Evolutionary conservation across 2,329 filamentous ascomycete genomes (phyloP).

Genomic region (Fusarium nisikadoi): DNA sequence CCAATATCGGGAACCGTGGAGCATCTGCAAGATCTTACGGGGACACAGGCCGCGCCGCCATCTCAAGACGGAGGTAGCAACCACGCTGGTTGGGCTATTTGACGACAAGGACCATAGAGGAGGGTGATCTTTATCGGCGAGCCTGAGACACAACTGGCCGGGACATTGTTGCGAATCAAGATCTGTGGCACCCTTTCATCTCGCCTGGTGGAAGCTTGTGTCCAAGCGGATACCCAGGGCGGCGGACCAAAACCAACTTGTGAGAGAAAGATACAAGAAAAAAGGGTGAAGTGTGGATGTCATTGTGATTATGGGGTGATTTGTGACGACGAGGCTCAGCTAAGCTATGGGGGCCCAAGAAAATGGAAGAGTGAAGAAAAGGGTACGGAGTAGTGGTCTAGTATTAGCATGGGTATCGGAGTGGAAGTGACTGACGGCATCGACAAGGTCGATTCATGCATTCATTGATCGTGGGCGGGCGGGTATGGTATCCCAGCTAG

Average conservation of each 20-base stretch:
- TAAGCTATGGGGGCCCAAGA: conserved; percentile 27
- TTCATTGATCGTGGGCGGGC: neutral
- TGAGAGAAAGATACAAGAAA: conserved; percentile 27
- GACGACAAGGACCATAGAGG: conserved; percentile 38
- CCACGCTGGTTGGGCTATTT: conserved; percentile 42
- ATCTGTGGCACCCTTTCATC: conserved; percentile 55
- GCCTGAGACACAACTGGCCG: conserved; percentile 44
- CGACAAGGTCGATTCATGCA: conserved; percentile 7
- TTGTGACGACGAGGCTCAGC: conserved; percentile 39
- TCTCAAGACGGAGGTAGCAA: conserved; percentile 44
- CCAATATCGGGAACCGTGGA: conserved; percentile 43
- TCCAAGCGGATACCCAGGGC: conserved; percentile 37
- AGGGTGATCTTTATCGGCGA: conserved; percentile 37
- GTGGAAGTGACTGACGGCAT: conserved; percentile 27
- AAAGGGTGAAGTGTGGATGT: conserved; percentile 21
- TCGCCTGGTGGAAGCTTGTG: conserved; percentile 49
- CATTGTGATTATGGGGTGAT: conserved; percentile 20
- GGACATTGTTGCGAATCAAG: conserved; percentile 51
- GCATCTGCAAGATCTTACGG: conserved; percentile 48
- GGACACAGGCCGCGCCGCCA: conserved; percentile 43
- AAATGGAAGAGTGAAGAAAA: conserved; percentile 23
- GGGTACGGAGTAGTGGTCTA: neutral
- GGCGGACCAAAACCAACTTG: conserved; percentile 26
- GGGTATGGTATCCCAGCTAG: conserved; percentile 8
- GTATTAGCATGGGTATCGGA: conserved; percentile 1